Conservation (phyloP, 2,329 filamentous ascomycete species). For the Colletotrichum liriopes region DNA sequence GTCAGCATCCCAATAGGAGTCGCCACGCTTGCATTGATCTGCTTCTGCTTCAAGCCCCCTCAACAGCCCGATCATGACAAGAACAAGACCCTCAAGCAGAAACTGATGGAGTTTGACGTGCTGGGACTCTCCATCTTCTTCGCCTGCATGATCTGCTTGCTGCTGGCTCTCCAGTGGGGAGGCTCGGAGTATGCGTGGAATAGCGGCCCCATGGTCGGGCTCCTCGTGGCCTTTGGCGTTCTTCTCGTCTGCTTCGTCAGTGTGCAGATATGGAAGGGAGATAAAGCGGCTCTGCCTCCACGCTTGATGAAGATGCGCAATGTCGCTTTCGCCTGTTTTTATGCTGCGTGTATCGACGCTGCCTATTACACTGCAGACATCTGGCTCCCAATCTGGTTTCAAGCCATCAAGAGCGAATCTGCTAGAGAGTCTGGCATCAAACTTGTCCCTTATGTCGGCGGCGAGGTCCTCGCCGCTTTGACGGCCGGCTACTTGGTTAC, state of each 20-base stretch:
- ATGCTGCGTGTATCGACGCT: constrained; percentile 37
- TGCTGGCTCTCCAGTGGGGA: constrained; percentile 63
- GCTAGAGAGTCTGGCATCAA: constrained; percentile 52
- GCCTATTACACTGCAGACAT: constrained; percentile 53
- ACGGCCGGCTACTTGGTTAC: constrained; percentile 49
- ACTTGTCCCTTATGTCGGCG: constrained; percentile 51
- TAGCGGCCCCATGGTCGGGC: constrained; percentile 51
- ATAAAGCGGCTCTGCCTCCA: constrained; percentile 57
- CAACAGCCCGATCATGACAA: constrained; percentile 20
- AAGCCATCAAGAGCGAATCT: constrained; percentile 51
- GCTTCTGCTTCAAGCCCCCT: constrained; percentile 47
- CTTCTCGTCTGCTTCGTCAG: constrained; percentile 49
- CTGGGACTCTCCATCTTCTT: constrained; percentile 46
- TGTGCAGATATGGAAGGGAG: constrained; percentile 53
- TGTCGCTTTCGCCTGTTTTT: constrained; percentile 45
- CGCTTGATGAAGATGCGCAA: constrained; percentile 51
- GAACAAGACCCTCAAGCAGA: constrained; percentile 35
- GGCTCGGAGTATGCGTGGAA: constrained; percentile 54
- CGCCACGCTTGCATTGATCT: constrained; percentile 45
- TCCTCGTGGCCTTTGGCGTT: constrained; percentile 53
- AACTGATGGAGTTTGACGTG: constrained; percentile 46
- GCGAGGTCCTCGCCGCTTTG: constrained; percentile 48
- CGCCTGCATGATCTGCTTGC: constrained; percentile 54
- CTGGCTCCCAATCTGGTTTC: constrained; percentile 54
- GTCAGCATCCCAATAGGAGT: constrained; percentile 50